Conservation (phyloP, 192 early-diverging fungal genomes). For the Coemansia sp. region DNA sequence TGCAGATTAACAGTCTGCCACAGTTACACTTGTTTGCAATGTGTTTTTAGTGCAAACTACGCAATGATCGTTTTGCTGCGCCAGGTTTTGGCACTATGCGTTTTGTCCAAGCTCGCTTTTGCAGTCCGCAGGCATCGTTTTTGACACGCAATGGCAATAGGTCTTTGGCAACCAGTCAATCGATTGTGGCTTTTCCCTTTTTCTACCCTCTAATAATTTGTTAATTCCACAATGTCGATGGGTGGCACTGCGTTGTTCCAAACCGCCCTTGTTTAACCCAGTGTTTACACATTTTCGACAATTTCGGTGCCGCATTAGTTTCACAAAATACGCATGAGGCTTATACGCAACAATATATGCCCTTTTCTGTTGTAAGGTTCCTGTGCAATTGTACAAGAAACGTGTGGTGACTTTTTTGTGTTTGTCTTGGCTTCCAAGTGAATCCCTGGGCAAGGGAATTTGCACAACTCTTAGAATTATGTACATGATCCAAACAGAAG, state of each 20-base stretch:
- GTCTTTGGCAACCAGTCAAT: neutral
- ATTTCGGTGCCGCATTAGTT: neutral
- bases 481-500: neutral
- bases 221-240: neutral
- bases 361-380: conserved; percentile 5
- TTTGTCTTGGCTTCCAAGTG: neutral
- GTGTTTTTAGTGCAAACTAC: neutral
- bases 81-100: neutral
- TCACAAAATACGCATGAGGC: neutral
- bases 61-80: neutral
- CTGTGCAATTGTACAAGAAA: neutral
- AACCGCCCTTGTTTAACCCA: neutral
- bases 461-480: neutral
- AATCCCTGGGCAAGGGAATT: neutral
- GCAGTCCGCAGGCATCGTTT: neutral
- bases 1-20: neutral
- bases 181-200: neutral
- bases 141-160: neutral
- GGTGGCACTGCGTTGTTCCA: neutral
- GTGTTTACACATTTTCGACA: conserved; percentile 1
- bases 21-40: neutral
- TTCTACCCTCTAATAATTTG: neutral
- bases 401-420: neutral
- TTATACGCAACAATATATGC: neutral
- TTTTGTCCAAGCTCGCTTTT: neutral